phyloP scores from a whole-genome alignment of 371 early-diverging fungal genomes.

The Rhizopus arrhizus region DNA sequence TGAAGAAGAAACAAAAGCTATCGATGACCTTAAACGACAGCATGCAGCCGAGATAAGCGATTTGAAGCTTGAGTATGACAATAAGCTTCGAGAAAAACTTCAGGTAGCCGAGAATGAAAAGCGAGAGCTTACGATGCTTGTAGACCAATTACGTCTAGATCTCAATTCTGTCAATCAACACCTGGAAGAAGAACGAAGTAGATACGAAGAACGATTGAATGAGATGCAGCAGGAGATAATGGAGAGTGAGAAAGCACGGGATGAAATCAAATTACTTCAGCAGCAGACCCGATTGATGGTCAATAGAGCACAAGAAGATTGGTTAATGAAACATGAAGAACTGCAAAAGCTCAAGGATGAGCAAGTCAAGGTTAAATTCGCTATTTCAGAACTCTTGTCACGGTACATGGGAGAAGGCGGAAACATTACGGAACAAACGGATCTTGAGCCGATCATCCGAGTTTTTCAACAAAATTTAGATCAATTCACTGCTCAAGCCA shows the following conservation, averaged over 20 bases:
- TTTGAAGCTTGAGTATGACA: conserved; percentile 3
- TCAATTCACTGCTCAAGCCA: conserved; percentile 2
- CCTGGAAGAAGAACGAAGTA: conserved; percentile 9
- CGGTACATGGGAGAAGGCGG: conserved; percentile 10
- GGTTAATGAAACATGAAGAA: conserved; percentile 46
- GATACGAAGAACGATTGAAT: conserved; percentile 25
- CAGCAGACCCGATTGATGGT: conserved; percentile 59
- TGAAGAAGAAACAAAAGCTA: conserved; percentile 23
- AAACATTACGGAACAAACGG: not conserved
- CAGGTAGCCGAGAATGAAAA: conserved; percentile 8
- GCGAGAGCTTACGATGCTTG: not conserved
- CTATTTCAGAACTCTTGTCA: conserved; percentile 17
- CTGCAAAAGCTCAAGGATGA: conserved; percentile 26
- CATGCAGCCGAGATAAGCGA: conserved; percentile 21
- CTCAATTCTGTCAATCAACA: conserved; percentile 32
- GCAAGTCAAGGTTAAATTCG: not conserved
- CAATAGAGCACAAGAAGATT: conserved; percentile 52
- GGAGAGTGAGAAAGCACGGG: conserved; percentile 41
- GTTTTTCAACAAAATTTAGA: conserved; percentile 3
- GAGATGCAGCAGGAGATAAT: conserved; percentile 28
- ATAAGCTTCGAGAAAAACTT: not conserved
- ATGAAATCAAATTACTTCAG: conserved; percentile 47
- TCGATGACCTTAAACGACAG: conserved; percentile 21
- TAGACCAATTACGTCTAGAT: conserved; percentile 27
- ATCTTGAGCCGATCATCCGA: conserved; percentile 3